These are phyloP conservation scores for Eragrostis tef DNA, from an alignment of 202 grass and related monocot genomes.

Conservation along the genomic window DNA sequence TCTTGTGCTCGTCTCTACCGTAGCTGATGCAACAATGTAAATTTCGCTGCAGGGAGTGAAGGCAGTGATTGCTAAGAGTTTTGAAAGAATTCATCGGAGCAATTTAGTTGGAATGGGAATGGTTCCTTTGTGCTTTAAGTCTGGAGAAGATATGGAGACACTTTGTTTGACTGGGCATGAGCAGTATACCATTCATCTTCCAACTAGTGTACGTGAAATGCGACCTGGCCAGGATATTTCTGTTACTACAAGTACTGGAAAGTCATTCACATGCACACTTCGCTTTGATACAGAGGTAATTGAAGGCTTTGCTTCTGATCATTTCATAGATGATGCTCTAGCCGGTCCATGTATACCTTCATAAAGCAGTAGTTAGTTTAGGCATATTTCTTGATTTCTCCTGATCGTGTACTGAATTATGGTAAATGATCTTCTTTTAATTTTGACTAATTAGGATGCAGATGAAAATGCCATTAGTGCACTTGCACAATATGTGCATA, in stretches of 20 bases:
- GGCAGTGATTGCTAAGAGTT: constrained; percentile 76
- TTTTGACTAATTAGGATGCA: not conserved
- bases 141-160: constrained; percentile 64
- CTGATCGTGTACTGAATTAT: not conserved
- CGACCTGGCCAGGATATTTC: constrained; percentile 63
- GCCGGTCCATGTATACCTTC: too few species aligned
- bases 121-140: constrained; percentile 64
- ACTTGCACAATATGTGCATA: not conserved
- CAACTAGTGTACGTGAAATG: constrained; percentile 56
- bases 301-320: not conserved
- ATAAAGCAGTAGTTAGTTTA: too few species aligned
- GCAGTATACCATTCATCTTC: constrained; percentile 61
- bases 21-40: not conserved
- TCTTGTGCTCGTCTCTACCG: constrained; percentile 19
- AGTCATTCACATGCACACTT: constrained; percentile 61
- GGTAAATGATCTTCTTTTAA: not conserved
- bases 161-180: constrained; percentile 72
- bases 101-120: constrained; percentile 82
- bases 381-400: too few species aligned
- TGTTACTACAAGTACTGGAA: constrained; percentile 48
- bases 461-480: not conserved
- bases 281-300: constrained; percentile 72
- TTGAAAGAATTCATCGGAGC: constrained; percentile 73
- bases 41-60: constrained; percentile 62
- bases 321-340: not conserved